phyloP scores from a whole-genome alignment of 805 yeast species.

The Brettanomyces naardenensis region DNA sequence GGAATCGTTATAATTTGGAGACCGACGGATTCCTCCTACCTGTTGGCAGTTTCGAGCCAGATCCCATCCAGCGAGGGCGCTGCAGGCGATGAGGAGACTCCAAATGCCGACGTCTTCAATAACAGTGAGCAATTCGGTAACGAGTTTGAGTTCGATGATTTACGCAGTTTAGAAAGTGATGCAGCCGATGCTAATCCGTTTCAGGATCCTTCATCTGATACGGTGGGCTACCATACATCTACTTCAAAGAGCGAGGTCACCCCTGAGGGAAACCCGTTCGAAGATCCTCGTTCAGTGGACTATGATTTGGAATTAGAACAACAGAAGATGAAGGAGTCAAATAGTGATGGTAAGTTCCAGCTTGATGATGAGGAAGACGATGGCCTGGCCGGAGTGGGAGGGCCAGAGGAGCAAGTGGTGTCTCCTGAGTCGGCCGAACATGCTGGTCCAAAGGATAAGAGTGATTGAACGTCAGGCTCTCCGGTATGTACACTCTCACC shows the following conservation, averaged over 20 bases:
- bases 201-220: conserved; percentile 10
- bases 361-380: conserved; percentile 26
- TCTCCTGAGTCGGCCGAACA: not conserved
- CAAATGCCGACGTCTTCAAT: conserved; percentile 17
- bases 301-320: conserved; percentile 27
- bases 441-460: not conserved
- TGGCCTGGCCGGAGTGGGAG: no score
- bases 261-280: conserved; percentile 23
- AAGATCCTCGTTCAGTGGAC: conserved; percentile 18
- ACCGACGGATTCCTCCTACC: conserved; percentile 91
- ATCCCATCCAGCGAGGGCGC: conserved; percentile 61
- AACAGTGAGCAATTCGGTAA: conserved; percentile 33
- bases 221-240: not conserved
- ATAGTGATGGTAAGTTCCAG: conserved; percentile 18
- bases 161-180: conserved; percentile 38
- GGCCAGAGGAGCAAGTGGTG: not conserved
- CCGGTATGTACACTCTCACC: no score
- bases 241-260: conserved; percentile 2
- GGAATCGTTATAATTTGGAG: conserved; percentile 91
- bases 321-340: conserved; percentile 15
- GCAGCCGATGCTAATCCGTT: conserved; percentile 22
- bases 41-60: conserved; percentile 92
- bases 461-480: conserved; percentile 3
- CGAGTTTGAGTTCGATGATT: conserved; percentile 53
- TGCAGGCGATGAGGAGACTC: conserved; percentile 36